Base-by-base conservation (phyloP, 2,329 filamentous ascomycete species). In the Stachybotrys elegans region DNA sequence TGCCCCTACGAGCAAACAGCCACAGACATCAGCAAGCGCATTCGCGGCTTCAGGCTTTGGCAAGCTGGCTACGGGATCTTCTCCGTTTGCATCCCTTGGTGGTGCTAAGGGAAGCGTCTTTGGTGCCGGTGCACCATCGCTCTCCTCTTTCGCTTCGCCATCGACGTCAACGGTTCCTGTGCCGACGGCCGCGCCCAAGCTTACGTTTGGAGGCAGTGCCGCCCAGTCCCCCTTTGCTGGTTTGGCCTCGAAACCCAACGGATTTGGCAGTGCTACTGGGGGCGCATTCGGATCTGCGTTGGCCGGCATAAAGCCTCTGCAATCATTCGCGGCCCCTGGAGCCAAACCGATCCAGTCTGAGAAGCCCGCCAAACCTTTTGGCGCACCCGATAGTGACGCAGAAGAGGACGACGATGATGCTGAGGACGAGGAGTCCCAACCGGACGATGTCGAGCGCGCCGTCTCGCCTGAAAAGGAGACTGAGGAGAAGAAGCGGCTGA, bases 311-410 rank as follows among this genome's bases (percentile, higher is more conserved):
- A 76, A 74, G 48, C 56, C 62, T 2, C 64, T 90, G 9, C 75
- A 76, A 3, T 85, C 77, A 52, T 95, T 95, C 64, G 88, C 83
- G 34, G 81, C 83, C 37, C 75, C 81, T 19, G 78, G 75, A 41
- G 66, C 43, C 16, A 65, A 62, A 34, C 45, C 66, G 12, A 65
- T 76, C 31, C 75, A 71, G 56, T 78, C 70, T 46, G 73, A 74
- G 47, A 87, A 86, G 61, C 73, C 80, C 13, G 73, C 76, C 4
- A 88, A 80, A 63, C 78, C 88, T 0, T 93, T 95, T 59, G 89
- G 89, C 23, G 86, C 88, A 12, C 79, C 87, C 2, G 82, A 83
- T 31, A 84, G 79, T 47, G 81, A 83, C 40, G 74, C 70, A 3
- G 79, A 81, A 32, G 76, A 75, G 3, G 67, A 51, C 5, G 64